Evolutionary conservation across 257 asterid genomes (phyloP).

Genomic region (Marsdenia floribunda): DNA sequence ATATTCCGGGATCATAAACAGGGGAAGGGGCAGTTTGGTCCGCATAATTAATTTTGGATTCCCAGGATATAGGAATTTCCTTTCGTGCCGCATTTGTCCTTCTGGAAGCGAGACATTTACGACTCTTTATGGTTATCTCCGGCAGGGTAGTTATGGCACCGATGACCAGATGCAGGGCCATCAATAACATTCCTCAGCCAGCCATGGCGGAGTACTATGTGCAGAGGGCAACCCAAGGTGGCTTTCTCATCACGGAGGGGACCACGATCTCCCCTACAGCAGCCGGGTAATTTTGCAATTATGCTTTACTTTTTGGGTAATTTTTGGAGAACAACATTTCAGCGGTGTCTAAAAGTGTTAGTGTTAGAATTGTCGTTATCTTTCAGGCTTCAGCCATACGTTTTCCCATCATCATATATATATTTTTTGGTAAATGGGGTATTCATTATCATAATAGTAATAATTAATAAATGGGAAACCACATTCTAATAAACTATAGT

Average conservation of each 20-base stretch:
- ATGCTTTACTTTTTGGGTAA: neutral
- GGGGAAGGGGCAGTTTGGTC: neutral
- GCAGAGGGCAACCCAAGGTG: slow-evolving; percentile 84
- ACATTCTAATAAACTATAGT: no score
- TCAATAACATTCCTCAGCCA: slow-evolving; percentile 51
- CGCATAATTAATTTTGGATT: neutral
- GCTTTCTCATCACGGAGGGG: slow-evolving; percentile 92
- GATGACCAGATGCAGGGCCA: slow-evolving; percentile 91
- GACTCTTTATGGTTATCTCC: neutral
- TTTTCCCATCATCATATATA: no score
- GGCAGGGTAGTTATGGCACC: slow-evolving; percentile 91
- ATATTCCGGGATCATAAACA: neutral
- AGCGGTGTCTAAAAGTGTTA: neutral
- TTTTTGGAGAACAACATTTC: neutral
- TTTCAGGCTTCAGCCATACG: no score
- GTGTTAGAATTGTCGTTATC: neutral
- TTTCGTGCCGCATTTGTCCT: neutral
- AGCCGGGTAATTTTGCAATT: slow-evolving; percentile 64
- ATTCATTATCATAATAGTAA: no score
- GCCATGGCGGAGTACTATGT: slow-evolving; percentile 66
- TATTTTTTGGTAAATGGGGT: no score
- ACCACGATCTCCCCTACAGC: slow-evolving; percentile 80
- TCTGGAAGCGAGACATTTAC: neutral
- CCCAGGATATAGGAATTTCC: neutral
- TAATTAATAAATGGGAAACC: no score